phyloP scores from a whole-genome alignment of 371 early-diverging fungal species.

The Amoeboradix gromovi region DNA sequence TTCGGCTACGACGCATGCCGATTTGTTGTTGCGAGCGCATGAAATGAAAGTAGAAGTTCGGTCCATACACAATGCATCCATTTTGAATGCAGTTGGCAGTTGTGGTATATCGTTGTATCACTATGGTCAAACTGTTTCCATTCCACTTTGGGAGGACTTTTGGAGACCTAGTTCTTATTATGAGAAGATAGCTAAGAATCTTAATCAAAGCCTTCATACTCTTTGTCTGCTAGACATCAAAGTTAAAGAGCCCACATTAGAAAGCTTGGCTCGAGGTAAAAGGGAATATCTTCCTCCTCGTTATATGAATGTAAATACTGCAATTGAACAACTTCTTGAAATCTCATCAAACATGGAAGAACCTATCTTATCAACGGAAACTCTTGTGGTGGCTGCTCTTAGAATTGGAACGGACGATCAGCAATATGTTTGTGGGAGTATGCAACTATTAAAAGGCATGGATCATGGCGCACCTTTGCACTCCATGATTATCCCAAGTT shows the following conservation, averaged over 20 bases:
- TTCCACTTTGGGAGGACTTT: constrained; percentile 81
- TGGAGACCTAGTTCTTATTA: constrained; percentile 94
- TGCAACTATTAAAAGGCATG: constrained; percentile 35
- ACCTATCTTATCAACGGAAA: constrained; percentile 8
- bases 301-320: constrained; percentile 89
- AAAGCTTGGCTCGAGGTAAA: constrained; percentile 70
- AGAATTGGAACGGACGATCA: constrained; percentile 63
- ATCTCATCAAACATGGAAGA: constrained; percentile 30
- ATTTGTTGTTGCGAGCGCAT: constrained; percentile 74
- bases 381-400: constrained; percentile 73
- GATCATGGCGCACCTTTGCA: constrained; percentile 84
- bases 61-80: constrained; percentile 91
- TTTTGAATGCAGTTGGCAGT: constrained; percentile 93
- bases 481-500: constrained; percentile 66
- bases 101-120: constrained; percentile 93
- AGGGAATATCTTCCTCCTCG: constrained; percentile 83
- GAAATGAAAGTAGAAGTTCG: constrained; percentile 52
- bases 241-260: constrained; percentile 83
- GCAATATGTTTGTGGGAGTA: constrained; percentile 52
- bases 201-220: constrained; percentile 62
- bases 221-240: constrained; percentile 94
- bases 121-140: constrained; percentile 95
- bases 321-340: constrained; percentile 70
- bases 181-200: constrained; percentile 65
- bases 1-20: constrained; percentile 97